These are phyloP conservation scores for Sutorius australiensis DNA, from an alignment of 768 basidiomycete species.

Conservation along the genomic window DNA sequence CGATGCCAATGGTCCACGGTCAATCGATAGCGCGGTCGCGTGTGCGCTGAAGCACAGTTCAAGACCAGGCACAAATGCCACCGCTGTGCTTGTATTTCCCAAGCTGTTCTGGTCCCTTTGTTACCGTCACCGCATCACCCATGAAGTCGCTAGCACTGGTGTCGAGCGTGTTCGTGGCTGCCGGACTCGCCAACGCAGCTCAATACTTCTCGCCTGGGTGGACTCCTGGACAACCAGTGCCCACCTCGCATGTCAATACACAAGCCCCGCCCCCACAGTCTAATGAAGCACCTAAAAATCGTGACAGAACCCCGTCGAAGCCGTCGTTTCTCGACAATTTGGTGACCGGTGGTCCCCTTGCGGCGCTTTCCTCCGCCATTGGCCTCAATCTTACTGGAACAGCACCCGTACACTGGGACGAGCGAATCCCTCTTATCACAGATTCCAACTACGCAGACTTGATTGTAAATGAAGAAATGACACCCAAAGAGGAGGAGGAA, in stretches of 20 bases:
- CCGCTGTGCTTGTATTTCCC: not conserved
- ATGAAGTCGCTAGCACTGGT: conserved; percentile 51
- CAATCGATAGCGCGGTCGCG: not conserved
- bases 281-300: conserved; percentile 25
- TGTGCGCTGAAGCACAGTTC: not conserved
- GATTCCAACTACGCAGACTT: conserved; percentile 76
- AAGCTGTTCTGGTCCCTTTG: not conserved
- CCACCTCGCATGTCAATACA: conserved; percentile 18
- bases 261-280: conserved; percentile 22
- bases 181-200: conserved; percentile 38
- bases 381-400: conserved; percentile 73
- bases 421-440: conserved; percentile 72
- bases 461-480: conserved; percentile 66
- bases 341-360: conserved; percentile 53
- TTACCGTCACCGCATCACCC: not conserved
- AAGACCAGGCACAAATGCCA: not conserved
- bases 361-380: conserved; percentile 47
- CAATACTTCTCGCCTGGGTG: conserved; percentile 84
- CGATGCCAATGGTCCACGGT: not conserved
- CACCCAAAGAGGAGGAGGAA: conserved; percentile 58
- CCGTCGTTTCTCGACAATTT: conserved; percentile 32
- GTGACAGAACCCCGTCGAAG: conserved; percentile 9
- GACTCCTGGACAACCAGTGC: conserved; percentile 64
- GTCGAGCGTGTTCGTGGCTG: conserved; percentile 27
- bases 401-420: conserved; percentile 53